Evolutionary conservation across 2,329 filamentous ascomycete species (phyloP), one percentile per base, ranked within the genome.

Genomic region (Phyllosticta citrichinensis): DNA sequence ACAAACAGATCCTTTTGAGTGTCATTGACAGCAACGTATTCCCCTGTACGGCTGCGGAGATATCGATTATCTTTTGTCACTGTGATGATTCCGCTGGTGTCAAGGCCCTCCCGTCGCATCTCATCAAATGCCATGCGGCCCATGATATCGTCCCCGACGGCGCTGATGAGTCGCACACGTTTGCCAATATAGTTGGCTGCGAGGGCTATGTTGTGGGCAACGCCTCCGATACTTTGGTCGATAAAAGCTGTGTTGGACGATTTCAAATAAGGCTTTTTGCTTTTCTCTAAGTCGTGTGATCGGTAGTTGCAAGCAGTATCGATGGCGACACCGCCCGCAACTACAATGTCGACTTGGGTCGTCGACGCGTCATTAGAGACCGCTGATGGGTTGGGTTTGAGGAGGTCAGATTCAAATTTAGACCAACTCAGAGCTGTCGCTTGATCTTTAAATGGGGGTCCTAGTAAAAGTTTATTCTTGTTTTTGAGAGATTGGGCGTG

Each of bases 1-100:
- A 97, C 75, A n/a, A 92, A 81, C 2, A 99, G 83, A 64, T 92
- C 88, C 72, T 91, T 95, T 63, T 87, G 84, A 0, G 79, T 79
- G 69, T 95, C 89, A 71, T 97, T 99, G 65, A 97, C 79, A 17
- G 93, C 88, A 2, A 97, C 83, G 71, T 97, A 97, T 72, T 97
- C 91, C 0, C 92, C 91, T 1, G 93, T 97, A 61, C 88, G 82
- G 2, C 78, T 78, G 40, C 22, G 22, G 22, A 22, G 22, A 22
- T 2, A 6, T 14, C 2, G 35, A 8, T 40, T 17, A 14, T 40
- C 35, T 14, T 12, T 12, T 40, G 27, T 30, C 9, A 68, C 70
- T n/a, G n/a, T 14, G 51, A 70, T 81, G 57, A 97, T 83, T 51
- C 83, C 85, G 11, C 79, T 75, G 0, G 80, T 83, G 63, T 85